Conservation (phyloP, 169 alveolate species). For the Plasmodium adleri region DNA sequence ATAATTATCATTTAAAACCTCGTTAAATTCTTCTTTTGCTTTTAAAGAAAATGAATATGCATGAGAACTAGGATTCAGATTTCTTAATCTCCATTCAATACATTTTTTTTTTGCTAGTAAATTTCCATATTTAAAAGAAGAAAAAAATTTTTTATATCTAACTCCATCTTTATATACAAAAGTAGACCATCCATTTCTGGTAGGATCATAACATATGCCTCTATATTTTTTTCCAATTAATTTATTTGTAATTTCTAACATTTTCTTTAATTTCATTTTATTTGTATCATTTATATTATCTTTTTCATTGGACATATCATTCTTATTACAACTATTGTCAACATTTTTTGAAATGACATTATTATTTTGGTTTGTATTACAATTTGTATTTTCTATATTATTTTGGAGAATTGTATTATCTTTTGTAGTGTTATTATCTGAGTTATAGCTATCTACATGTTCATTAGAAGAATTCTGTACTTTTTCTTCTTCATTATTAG, state of each 20-base stretch:
- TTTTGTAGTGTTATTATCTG: too few species aligned
- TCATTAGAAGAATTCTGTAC: too few species aligned
- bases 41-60: conserved; percentile 68
- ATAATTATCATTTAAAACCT: conserved; percentile 48
- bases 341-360: too few species aligned
- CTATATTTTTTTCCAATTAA: conserved; percentile 71
- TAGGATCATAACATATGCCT: conserved; percentile 65
- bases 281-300: conserved; percentile 9
- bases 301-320: background rate
- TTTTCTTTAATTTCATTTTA: conserved; percentile 36
- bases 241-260: conserved; percentile 66
- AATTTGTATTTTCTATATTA: too few species aligned
- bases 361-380: too few species aligned
- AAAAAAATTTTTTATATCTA: conserved; percentile 55
- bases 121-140: conserved; percentile 71
- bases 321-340: too few species aligned
- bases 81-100: conserved; percentile 71
- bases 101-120: conserved; percentile 70
- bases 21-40: conserved; percentile 70
- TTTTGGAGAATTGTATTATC: too few species aligned
- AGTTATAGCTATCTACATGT: too few species aligned
- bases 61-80: conserved; percentile 63
- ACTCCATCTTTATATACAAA: conserved; percentile 74
- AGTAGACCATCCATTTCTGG: conserved; percentile 75
- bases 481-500: background rate